phyloP scores from a whole-genome alignment of 2,329 filamentous ascomycete genomes.

The Waltergamsia citrina region DNA sequence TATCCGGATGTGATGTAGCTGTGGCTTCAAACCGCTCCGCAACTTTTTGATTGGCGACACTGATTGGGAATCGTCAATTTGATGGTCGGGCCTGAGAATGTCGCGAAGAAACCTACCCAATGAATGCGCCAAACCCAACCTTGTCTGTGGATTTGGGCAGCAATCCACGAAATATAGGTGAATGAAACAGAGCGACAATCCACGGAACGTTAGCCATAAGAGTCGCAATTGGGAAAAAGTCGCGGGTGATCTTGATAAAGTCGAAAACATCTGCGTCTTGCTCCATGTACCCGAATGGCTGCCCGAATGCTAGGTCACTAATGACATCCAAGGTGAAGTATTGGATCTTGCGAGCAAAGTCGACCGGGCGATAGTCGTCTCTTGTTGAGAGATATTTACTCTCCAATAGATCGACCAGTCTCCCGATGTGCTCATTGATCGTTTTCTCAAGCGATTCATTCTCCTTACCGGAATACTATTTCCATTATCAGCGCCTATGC shows the following conservation, averaged over 20 bases:
- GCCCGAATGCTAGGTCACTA: conserved; percentile 40
- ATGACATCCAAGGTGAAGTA: conserved; percentile 49
- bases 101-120: conserved; percentile 12
- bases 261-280: conserved; percentile 35
- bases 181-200: conserved; percentile 29
- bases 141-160: conserved; percentile 29
- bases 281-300: conserved; percentile 38
- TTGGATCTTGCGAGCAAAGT: conserved; percentile 41
- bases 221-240: conserved; percentile 31
- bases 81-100: background rate
- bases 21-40: conserved; percentile 12
- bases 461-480: conserved; percentile 45
- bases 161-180: conserved; percentile 26
- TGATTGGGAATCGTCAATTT: background rate
- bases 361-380: conserved; percentile 28
- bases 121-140: conserved; percentile 27
- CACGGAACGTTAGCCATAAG: conserved; percentile 30
- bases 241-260: conserved; percentile 34
- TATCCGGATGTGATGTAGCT: conserved; percentile 18
- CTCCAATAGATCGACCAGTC: conserved; percentile 37
- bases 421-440: conserved; percentile 36
- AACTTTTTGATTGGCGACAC: conserved; percentile 7
- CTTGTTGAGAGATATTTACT: conserved; percentile 30
- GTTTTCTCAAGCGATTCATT: conserved; percentile 36
- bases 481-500: no score